Evolutionary conservation across 2,329 filamentous ascomycete species (phyloP), one percentile per base, ranked within the genome.

Genomic region (Dactylellina sp.): DNA sequence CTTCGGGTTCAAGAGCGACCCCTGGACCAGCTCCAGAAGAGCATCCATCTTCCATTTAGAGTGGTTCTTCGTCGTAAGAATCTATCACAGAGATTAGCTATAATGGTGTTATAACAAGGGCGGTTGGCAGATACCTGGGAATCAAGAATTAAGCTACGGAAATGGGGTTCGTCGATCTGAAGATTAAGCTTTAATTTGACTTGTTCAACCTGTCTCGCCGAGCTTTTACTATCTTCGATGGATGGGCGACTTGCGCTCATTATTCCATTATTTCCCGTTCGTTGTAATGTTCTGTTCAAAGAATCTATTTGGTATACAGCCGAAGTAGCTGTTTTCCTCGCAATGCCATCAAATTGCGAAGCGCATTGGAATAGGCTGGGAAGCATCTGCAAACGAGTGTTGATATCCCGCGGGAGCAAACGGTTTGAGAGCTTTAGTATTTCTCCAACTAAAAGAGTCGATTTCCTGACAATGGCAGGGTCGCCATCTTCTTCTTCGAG

Each of bases 271-370:
- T 65, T 65, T 22, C 68, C 68, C 16, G 55, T 96, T 66, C 93
- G 87, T 79, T 96, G 96, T 12, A 99, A 83, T 0, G 93, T 98
- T 75, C 92, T 88, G 80, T 94, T 99, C 77, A 99, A 93, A 80
- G 94, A 97, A 82, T 97, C 97, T 61, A 99, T 96, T 80, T 98
- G 95, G 79, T 98, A 99, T 11, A 99, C 92, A 16, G 96, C 96
- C 6, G 92, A 89, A 6, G 92, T 93, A 5, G 94, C 92, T 65
- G 91, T 93, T 52, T 68, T 75, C 62, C 92, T 89, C 22, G 88
- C 86, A 28, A 93, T 88, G 18, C 88, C 85, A 20, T 87, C 84
- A 77, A 93, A 92, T 35, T 88, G 86, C 1, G 91, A 86, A 2
- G 93, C 92, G 0, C 89, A 88, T 5, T 89, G 85, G 78, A 99